Percentiles rank a stretch among this genome's conserved stretches.
Conservation (phyloP, 805 yeast genomes). For the Blastobotrys peoriensis region DNA sequence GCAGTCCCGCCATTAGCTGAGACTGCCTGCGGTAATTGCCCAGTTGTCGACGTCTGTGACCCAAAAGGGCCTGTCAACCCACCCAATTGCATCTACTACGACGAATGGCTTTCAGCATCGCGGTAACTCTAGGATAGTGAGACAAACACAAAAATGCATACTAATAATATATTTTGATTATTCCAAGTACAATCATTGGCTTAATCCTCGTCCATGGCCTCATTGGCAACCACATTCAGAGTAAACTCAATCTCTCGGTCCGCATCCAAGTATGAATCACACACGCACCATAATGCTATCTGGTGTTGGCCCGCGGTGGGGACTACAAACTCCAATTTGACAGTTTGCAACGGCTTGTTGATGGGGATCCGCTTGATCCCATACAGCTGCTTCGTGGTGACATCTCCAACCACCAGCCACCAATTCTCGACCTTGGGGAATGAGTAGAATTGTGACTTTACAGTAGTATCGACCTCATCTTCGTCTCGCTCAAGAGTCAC, state of each 20-base stretch:
- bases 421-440: constrained; percentile 51
- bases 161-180: not conserved
- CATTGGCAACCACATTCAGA: constrained; percentile 21
- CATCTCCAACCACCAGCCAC: constrained; percentile 87
- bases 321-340: constrained; percentile 50
- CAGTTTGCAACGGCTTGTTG: constrained; percentile 44
- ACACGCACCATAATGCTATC: constrained; percentile 74
- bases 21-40: constrained; percentile 30
- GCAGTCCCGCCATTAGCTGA: constrained; percentile 25
- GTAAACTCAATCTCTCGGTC: constrained; percentile 71
- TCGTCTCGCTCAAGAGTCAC: constrained; percentile 34
- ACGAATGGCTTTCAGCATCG: constrained; percentile 27
- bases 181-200: too few relatives aligned
- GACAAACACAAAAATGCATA: not conserved
- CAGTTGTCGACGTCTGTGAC: constrained; percentile 26
- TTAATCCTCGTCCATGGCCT: too few relatives aligned
- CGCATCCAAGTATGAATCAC: constrained; percentile 89
- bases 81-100: constrained; percentile 28
- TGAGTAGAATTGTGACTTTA: constrained; percentile 57
- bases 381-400: constrained; percentile 51
- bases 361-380: constrained; percentile 65
- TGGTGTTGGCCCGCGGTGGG: constrained; percentile 56
- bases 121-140: too few relatives aligned
- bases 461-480: constrained; percentile 54
- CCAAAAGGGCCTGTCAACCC: constrained; percentile 28